Conservation (phyloP, 1,139 yeast species). For the Candida glucosophila region DNA sequence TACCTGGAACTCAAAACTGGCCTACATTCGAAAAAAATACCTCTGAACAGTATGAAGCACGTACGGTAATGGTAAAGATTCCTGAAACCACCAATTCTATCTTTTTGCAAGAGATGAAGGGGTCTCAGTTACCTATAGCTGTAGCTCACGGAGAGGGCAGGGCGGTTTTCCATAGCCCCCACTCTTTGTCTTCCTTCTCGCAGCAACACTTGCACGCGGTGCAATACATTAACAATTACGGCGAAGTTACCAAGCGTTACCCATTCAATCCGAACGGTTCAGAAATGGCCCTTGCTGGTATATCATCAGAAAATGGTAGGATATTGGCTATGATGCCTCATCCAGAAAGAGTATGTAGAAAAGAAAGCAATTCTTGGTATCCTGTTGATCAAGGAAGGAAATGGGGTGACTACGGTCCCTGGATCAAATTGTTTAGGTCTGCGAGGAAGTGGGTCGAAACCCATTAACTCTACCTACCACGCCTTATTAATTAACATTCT, state of each 20-base stretch:
- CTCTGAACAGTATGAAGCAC: conserved; percentile 95
- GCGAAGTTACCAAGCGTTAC: conserved; percentile 68
- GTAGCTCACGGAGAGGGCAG: conserved; percentile 99
- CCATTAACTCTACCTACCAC: no score
- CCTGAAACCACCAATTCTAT: conserved; percentile 51
- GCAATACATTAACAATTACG: conserved; percentile 86
- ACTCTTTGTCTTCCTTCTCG: conserved; percentile 36
- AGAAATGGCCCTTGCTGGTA: conserved; percentile 88
- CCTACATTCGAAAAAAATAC: conserved; percentile 89
- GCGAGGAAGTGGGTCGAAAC: conserved; percentile 95
- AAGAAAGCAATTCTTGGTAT: conserved; percentile 87
- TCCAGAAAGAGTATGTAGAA: conserved; percentile 90
- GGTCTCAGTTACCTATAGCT: conserved; percentile 87
- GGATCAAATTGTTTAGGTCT: conserved; percentile 89
- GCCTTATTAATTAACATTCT: no score
- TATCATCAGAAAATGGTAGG: conserved; percentile 83
- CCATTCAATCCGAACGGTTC: conserved; percentile 98
- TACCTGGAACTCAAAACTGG: conserved; percentile 96
- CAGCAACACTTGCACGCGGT: conserved; percentile 51
- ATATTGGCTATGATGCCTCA: conserved; percentile 99
- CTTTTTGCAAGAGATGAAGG: conserved; percentile 84
- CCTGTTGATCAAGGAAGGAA: conserved; percentile 58
- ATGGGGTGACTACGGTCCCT: conserved; percentile 80
- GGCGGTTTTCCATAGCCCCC: conserved; percentile 53
- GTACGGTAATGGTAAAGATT: conserved; percentile 85